Evolutionary conservation across 1,284 basidiomycete species (phyloP).

Genomic region (Malassezia arunalokei): DNA sequence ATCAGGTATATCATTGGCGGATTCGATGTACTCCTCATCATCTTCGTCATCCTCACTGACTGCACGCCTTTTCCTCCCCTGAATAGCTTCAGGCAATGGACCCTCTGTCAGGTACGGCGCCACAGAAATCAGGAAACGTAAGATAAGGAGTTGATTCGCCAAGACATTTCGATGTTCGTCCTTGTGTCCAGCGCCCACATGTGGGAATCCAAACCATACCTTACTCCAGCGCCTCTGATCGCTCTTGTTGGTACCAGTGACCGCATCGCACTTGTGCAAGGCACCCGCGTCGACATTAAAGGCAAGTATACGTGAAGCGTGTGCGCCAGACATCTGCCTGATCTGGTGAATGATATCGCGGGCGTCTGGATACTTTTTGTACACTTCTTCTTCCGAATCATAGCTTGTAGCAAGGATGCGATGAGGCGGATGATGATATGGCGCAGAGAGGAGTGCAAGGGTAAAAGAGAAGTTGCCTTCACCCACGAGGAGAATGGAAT

Average conservation of each 20-base stretch:
- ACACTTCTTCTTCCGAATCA: constrained; percentile 66
- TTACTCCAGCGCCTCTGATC: constrained; percentile 55
- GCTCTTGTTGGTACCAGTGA: constrained; percentile 25
- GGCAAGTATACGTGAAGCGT: constrained; percentile 57
- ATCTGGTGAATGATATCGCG: constrained; percentile 52
- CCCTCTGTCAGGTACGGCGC: constrained; percentile 53
- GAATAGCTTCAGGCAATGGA: constrained; percentile 20
- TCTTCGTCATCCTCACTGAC: constrained; percentile 8
- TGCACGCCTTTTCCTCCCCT: constrained; percentile 35
- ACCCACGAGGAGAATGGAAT: constrained; percentile 77
- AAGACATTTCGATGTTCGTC: constrained; percentile 88
- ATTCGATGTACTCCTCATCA: constrained; percentile 17
- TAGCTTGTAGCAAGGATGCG: constrained; percentile 77
- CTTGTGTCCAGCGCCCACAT: constrained; percentile 86
- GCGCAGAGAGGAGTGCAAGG: constrained; percentile 55
- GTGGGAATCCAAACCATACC: constrained; percentile 91
- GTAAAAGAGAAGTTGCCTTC: constrained; percentile 86
- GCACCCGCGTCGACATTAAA: constrained; percentile 76
- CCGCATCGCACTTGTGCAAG: constrained; percentile 54
- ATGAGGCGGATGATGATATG: constrained; percentile 50
- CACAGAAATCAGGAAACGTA: constrained; percentile 70
- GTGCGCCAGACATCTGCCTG: constrained; percentile 35
- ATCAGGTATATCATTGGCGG: constrained; percentile 20
- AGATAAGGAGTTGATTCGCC: constrained; percentile 75
- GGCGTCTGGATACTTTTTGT: constrained; percentile 73